Percentiles rank a stretch among this genome's conserved stretches.
These are phyloP conservation scores for Fusarium fracticaudum DNA, from an alignment of 2,329 filamentous ascomycete species.

Conservation along the genomic window DNA sequence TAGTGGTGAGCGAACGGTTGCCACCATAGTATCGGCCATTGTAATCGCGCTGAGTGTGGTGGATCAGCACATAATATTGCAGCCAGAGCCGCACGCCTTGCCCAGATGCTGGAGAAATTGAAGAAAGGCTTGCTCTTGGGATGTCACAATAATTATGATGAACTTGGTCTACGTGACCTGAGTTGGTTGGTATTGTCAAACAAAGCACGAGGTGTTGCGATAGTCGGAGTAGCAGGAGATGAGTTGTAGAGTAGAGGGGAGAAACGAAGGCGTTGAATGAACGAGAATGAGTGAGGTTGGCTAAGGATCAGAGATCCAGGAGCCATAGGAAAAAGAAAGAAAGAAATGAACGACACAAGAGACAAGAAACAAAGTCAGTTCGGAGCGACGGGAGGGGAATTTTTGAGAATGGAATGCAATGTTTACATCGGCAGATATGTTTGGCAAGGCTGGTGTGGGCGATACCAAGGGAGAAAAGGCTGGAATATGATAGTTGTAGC, in stretches of 20 bases:
- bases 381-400: constrained; percentile 7
- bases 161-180: background rate
- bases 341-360: constrained; percentile 20
- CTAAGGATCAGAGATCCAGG: constrained; percentile 19
- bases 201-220: constrained; percentile 12
- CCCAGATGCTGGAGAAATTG: constrained; percentile 17
- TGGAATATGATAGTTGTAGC: constrained; percentile 28
- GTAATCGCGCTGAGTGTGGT: constrained; percentile 33
- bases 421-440: constrained; percentile 40
- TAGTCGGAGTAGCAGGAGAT: constrained; percentile 3
- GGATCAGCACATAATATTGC: constrained; percentile 51
- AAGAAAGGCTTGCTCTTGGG: constrained; percentile 11
- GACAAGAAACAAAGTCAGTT: constrained; percentile 30
- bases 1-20: constrained; percentile 53
- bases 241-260: constrained; percentile 21
- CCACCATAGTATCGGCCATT: constrained; percentile 48
- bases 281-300: constrained; percentile 2
- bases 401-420: constrained; percentile 44
- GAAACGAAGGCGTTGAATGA: constrained; percentile 13
- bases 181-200: constrained; percentile 6
- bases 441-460: constrained; percentile 37
- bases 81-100: constrained; percentile 11
- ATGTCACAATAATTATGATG: constrained; percentile 6
- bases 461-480: constrained; percentile 33
- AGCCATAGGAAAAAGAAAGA: background rate